phyloP scores from a whole-genome alignment of 2,329 filamentous ascomycete species.

The Hysterium pulicare region DNA sequence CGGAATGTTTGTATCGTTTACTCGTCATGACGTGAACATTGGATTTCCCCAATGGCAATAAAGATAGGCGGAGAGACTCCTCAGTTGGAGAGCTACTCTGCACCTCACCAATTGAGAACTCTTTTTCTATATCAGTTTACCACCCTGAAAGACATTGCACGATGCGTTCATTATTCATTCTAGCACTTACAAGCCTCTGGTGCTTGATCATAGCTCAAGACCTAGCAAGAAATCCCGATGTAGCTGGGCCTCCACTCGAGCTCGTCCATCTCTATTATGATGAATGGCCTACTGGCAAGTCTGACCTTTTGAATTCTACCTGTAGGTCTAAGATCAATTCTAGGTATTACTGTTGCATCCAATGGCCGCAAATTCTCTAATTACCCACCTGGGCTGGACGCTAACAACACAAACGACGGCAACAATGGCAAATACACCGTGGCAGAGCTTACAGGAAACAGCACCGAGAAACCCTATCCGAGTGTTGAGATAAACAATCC shows the following conservation, averaged over 20 bases:
- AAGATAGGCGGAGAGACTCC: too few relatives aligned
- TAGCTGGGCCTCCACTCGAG: constrained; percentile 45
- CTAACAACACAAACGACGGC: constrained; percentile 44
- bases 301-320: not conserved
- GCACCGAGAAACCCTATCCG: constrained; percentile 45
- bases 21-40: too few relatives aligned
- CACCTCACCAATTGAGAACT: not conserved
- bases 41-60: too few relatives aligned
- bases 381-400: constrained; percentile 50
- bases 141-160: not conserved
- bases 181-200: not conserved
- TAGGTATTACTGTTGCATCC: constrained; percentile 51
- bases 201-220: not conserved
- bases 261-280: constrained; percentile 51
- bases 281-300: constrained; percentile 46
- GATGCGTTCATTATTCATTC: not conserved
- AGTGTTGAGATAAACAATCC: constrained; percentile 46
- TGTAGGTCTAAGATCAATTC: not conserved
- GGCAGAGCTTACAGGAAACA: constrained; percentile 44
- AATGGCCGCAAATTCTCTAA: constrained; percentile 52
- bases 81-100: not conserved
- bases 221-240: constrained; percentile 40
- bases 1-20: too few relatives aligned
- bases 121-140: not conserved
- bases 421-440: constrained; percentile 47